Percentiles rank a stretch among this genome's conserved stretches.
Conservation (phyloP, 1,284 basidiomycete genomes). For the Wallemia mellicola region DNA sequence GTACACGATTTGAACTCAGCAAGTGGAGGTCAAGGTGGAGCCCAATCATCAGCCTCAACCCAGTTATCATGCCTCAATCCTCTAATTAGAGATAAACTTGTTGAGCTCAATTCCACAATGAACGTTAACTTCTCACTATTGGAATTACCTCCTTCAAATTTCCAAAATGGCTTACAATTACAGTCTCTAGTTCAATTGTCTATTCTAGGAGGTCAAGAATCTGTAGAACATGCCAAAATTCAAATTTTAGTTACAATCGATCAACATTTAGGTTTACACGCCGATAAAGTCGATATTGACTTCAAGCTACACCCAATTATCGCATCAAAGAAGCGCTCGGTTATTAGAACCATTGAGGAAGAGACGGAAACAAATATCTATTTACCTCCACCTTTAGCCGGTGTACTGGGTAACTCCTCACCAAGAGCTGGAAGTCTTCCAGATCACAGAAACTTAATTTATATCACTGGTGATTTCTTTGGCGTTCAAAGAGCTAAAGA, state of each 20-base stretch:
- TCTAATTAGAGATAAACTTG: constrained; percentile 31
- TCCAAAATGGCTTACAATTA: not conserved
- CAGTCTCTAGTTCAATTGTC: constrained; percentile 1
- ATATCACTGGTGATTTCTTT: constrained; percentile 95
- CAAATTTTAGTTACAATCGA: constrained; percentile 4
- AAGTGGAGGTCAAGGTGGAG: no score
- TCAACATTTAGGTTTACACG: constrained; percentile 37
- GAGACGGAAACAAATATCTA: constrained; percentile 95
- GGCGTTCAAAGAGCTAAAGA: constrained; percentile 79
- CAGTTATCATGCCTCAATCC: no score
- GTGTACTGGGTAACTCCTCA: constrained; percentile 28
- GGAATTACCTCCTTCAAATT: not conserved
- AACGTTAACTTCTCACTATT: constrained; percentile 14
- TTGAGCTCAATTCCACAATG: constrained; percentile 80
- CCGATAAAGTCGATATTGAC: constrained; percentile 76
- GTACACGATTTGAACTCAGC: not conserved
- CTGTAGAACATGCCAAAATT: not conserved
- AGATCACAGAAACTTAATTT: constrained; percentile 38
- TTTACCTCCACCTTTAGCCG: constrained; percentile 64
- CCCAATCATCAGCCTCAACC: no score
- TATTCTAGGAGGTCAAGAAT: not conserved
- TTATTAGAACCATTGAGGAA: constrained; percentile 77
- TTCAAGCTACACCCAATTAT: constrained; percentile 80
- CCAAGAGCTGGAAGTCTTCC: not conserved
- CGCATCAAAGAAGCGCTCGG: constrained; percentile 58